Evolutionary conservation across 148 eudicot species (phyloP).

Genomic region (Rhododendron williamsianum): DNA sequence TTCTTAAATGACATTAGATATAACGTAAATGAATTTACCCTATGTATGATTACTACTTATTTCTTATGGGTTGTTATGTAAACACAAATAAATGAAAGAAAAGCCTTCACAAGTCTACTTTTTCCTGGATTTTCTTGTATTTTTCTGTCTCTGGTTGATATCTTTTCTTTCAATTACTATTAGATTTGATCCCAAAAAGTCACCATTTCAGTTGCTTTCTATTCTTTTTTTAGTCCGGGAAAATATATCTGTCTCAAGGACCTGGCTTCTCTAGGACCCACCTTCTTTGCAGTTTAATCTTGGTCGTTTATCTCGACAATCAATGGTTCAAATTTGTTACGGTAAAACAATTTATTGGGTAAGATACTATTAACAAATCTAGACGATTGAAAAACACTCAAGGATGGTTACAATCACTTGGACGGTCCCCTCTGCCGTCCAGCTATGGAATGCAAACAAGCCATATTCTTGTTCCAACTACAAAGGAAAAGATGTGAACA

Average conservation of each 20-base stretch:
- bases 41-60: not conserved
- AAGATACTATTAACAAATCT: not conserved
- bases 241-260: too few species aligned
- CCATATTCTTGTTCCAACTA: not conserved
- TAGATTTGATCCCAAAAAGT: not conserved
- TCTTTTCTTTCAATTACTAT: not conserved
- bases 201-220: not conserved
- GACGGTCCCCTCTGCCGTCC: not conserved
- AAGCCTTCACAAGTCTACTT: not conserved
- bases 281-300: not conserved
- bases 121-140: not conserved
- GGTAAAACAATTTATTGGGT: not conserved
- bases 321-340: too few species aligned
- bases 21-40: not conserved
- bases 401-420: not conserved
- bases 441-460: not conserved
- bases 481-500: not conserved
- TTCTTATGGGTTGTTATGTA: not conserved
- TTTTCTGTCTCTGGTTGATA: not conserved
- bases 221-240: too few species aligned
- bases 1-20: not conserved
- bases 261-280: too few species aligned
- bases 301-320: not conserved
- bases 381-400: not conserved
- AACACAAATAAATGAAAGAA: not conserved